Evolutionary conservation across 1,284 basidiomycete species (phyloP), one percentile per base, ranked within the genome.

Genomic region (Anthracocystis walkeri): DNA sequence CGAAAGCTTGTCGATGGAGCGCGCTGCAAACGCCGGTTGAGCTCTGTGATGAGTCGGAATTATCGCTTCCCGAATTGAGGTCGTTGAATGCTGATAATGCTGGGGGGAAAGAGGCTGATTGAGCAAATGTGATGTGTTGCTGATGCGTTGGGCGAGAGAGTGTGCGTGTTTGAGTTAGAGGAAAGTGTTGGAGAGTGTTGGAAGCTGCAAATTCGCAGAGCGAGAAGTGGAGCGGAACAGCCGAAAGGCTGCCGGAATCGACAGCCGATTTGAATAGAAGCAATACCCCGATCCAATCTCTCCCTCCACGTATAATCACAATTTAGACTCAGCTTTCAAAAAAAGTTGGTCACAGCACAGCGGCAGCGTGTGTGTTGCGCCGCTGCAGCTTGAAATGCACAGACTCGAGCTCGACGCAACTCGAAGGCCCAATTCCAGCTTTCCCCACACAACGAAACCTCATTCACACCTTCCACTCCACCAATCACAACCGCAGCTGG

Each of bases 261-360:
- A 20, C 8, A 35, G 31, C 46, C 46, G 46, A 48, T 48, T 29
- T 18, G 3, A 6, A n/a, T 8, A 10, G 10, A n/a, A 23, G 33
- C 16, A n/a, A 44, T 45, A n/a, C 27, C 48, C 31, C 49, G 23
- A 50, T n/a, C 29, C 21, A 10, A 31, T 8, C 55, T 16, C 35
- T 21, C 29, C 58, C 58, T 61, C 58, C 48, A 56, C 58, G 64
- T 46, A 52, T 12, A 51, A 33, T 35, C 33, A 33, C 31, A 16
- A 20, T 56, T 67, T 7, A 21, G 42, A 60, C 64, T 66, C 65
- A 67, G 58, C 65, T 57, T 67, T 60, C 40, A 59, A 44, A 58
- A 41, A 49, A 20, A 27, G 35, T 20, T 21, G 35, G 12, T 14
- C 35, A 16, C 35, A 38, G 35, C 35, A 38, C 35, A 38, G 35